A percentile compares a stretch with the other conserved stretches of the same genome.
Conservation (phyloP, 768 basidiomycete species). For the Xerocomellus chrysenteron region DNA sequence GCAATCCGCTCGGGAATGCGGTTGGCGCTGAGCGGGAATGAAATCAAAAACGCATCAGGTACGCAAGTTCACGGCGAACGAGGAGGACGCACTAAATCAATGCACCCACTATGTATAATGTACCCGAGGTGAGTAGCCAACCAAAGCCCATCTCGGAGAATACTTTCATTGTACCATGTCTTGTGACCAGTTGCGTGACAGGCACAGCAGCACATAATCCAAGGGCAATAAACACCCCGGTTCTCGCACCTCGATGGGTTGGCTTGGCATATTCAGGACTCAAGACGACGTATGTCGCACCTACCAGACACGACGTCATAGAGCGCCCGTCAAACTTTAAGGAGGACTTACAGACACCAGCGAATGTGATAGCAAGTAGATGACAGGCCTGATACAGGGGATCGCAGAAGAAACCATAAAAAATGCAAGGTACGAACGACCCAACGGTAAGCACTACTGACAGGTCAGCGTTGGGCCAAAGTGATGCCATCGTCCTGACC, state of each 20-base stretch:
- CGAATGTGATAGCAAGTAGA: constrained; percentile 47
- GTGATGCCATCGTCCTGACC: constrained; percentile 34
- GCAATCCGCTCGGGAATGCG: constrained; percentile 74
- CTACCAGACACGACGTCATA: constrained; percentile 34
- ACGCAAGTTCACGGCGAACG: constrained; percentile 27
- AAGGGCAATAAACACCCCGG: constrained; percentile 73
- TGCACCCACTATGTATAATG: constrained; percentile 76
- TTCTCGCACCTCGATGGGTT: constrained; percentile 72
- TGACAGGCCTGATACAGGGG: constrained; percentile 54
- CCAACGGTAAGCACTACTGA: constrained; percentile 64
- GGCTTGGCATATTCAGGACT: constrained; percentile 77
- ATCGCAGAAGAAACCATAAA: constrained; percentile 77
- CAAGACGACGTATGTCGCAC: constrained; percentile 72
- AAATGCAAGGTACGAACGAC: constrained; percentile 73
- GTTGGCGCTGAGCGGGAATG: constrained; percentile 64
- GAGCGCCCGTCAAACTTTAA: neutral
- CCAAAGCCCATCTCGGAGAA: constrained; percentile 64
- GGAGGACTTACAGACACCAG: constrained; percentile 56
- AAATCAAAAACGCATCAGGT: constrained; percentile 25
- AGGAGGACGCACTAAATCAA: constrained; percentile 69
- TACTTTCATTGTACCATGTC: constrained; percentile 56
- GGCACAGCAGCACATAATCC: constrained; percentile 73
- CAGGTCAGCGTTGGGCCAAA: constrained; percentile 8
- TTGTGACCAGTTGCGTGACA: constrained; percentile 57
- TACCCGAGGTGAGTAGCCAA: constrained; percentile 70